Evolutionary conservation across 495 filamentous ascomycete species (phyloP).

Genomic region (Hypomontagnella submonticulosa): DNA sequence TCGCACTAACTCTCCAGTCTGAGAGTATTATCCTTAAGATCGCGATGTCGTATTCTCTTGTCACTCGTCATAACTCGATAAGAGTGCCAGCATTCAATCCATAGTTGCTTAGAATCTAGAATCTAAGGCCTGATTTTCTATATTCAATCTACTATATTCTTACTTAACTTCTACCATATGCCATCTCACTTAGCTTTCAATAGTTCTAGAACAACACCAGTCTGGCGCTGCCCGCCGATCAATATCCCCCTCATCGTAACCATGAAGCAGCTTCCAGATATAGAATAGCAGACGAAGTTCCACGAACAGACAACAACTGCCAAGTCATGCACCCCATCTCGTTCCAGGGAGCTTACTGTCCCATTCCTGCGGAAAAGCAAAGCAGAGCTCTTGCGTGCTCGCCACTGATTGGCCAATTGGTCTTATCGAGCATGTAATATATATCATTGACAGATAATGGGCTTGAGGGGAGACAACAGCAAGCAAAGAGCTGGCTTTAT

Average conservation of each 20-base stretch:
- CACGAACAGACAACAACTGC: background rate
- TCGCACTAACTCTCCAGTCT: too few relatives aligned
- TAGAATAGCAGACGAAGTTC: constrained; percentile 12
- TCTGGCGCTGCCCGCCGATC: background rate
- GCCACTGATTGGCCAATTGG: constrained; percentile 22
- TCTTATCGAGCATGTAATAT: constrained; percentile 16
- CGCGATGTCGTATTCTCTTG: too few relatives aligned
- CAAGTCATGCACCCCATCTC: constrained; percentile 22
- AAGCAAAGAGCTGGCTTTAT: background rate
- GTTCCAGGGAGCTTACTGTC: constrained; percentile 8
- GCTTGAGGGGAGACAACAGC: background rate
- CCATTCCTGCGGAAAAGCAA: background rate
- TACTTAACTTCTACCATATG: too few relatives aligned
- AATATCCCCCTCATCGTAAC: background rate
- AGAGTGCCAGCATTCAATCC: too few relatives aligned
- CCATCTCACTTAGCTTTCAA: too few relatives aligned
- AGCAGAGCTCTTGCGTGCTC: constrained; percentile 1
- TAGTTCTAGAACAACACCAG: too few relatives aligned
- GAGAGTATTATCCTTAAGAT: too few relatives aligned
- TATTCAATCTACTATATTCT: too few relatives aligned
- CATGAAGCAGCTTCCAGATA: constrained; percentile 24
- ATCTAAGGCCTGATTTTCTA: too few relatives aligned
- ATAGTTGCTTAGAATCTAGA: too few relatives aligned
- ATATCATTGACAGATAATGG: background rate
- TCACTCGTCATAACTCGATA: too few relatives aligned